Base-by-base conservation (phyloP, 805 yeast genomes). In the Candida suzukii region DNA sequence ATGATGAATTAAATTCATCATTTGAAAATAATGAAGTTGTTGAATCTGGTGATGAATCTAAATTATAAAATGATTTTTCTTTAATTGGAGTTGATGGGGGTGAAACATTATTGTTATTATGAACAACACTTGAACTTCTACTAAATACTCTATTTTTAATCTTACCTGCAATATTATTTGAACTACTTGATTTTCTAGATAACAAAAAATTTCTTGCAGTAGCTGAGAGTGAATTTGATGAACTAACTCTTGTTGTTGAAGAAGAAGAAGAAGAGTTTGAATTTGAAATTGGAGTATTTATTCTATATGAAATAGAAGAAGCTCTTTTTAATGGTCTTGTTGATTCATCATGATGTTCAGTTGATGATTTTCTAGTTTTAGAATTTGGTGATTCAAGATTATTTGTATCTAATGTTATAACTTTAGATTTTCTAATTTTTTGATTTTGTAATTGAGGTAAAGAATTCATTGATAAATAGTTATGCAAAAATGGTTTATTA, bases 271-370 rank as follows among this genome's bases (percentile, higher is more conserved):
- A 19, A 17, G 24, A 16, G 26, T 12, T 13, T 8, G 22, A 17
- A 12, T 18, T 25, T 25, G 38, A 29, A 35, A 9, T 34, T 21
- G 28, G 7, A 10, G 58, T 49, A 17, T 41, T 36, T 14, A 53
- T 43, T 35, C 51, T 49, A 29, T 47, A 57, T 3, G 54, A 46
- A 17, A 57, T 40, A 12, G 62, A 58, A 28, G 52, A 47, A 27
- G 63, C 53, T 25, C 63, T 44, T 39, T 58, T 58, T 13, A 58
- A 34, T 2, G 61, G 62, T 39, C 61, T 49, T 18, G 36, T 3
- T 4, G 9, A 4, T 4, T 49, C 50, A 32, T 47, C 60, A 66
- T 56, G 42, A 12, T 38, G 35, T 10, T n/a, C 18, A 10, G 37
- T 22, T 18, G 47, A 41, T 42, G 44, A 38, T 42, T 41, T 45